Percentiles rank a stretch among this genome's conserved stretches.
Evolutionary conservation across 2,329 filamentous ascomycete genomes (phyloP).

Genomic region (Colletotrichum theobromicola): DNA sequence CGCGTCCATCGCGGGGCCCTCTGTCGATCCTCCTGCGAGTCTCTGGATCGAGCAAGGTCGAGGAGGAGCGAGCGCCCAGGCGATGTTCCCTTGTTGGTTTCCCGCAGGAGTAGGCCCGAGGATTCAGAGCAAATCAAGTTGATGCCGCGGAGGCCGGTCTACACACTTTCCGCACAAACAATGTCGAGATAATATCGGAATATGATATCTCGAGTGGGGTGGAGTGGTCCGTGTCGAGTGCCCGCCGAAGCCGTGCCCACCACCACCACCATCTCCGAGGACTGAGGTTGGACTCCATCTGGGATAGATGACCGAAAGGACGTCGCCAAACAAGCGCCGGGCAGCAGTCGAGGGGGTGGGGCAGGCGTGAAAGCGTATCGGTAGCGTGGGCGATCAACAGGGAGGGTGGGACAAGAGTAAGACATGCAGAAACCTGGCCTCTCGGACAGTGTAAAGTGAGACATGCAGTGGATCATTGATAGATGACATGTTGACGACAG

Average conservation of each 20-base stretch:
- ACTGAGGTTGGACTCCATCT: neutral
- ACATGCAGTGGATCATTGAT: conserved; percentile 39
- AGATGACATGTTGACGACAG: conserved; percentile 17
- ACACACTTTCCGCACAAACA: neutral
- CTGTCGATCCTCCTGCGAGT: conserved; percentile 10
- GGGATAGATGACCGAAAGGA: neutral
- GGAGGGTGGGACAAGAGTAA: conserved; percentile 27
- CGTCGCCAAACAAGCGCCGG: conserved; percentile 21
- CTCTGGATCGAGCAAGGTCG: neutral
- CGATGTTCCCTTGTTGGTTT: neutral
- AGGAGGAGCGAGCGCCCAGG: neutral
- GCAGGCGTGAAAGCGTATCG: conserved; percentile 24
- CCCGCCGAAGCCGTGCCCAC: neutral
- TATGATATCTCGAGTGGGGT: neutral
- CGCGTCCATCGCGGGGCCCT: neutral
- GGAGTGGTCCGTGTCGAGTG: neutral
- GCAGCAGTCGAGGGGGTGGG: conserved; percentile 12
- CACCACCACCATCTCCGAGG: neutral
- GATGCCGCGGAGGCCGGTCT: neutral
- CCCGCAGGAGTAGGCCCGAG: neutral
- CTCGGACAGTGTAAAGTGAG: conserved; percentile 39
- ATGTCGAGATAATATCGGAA: neutral
- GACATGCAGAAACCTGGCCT: conserved; percentile 38
- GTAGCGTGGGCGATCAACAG: conserved; percentile 23
- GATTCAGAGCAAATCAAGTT: neutral